Evolutionary conservation across 192 early-diverging fungal species (phyloP), one percentile per base, ranked within the genome.

Genomic region (Chytriomyces sp.): DNA sequence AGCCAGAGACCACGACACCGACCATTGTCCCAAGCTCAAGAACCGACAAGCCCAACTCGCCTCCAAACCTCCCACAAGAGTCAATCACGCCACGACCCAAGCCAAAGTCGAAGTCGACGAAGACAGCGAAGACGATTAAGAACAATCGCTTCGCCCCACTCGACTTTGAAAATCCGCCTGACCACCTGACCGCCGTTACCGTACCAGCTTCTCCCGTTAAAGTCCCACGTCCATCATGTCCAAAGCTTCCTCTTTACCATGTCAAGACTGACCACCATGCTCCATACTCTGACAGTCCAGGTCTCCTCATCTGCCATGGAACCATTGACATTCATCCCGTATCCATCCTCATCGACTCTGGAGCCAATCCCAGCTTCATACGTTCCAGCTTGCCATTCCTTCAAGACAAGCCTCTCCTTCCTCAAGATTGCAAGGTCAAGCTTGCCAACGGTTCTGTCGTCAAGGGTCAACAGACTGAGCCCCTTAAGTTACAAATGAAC

Each of bases 281-380:
- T 4, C 35, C 35, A 2, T 35, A 35, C 4, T 23, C 63, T 26
- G 63, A 64, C 28, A 20, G 2, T 11, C 11, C 28, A 4, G 63
- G 63, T 3, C 63, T 64, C n/a, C 63, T 64, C 63, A 26, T 64
- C 26, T 64, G 63, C 63, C 10, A 64, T 6, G 63, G 63, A 16
- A 16, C 16, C 13, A 26, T 26, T 1, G 26, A 64, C 28, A 7
- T 5, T 3, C 24, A 20, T 3, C 63, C 63, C 1, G 63, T 35
- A 0, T 23, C n/a, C 23, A 64, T 64, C 63, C 63, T 64, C 28
- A 64, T 64, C 7, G 63, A 64, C 2, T 64, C 63, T 26, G 63
- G 63, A 3, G 63, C 63, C 24, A 64, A 13, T 5, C 63, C n/a
- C 0, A 64, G 63, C 7, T 64, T n/a, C n/a, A n/a, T n/a, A n/a